Conservation (phyloP, 2,329 filamentous ascomycete species). For the Fusarium burgessii region DNA sequence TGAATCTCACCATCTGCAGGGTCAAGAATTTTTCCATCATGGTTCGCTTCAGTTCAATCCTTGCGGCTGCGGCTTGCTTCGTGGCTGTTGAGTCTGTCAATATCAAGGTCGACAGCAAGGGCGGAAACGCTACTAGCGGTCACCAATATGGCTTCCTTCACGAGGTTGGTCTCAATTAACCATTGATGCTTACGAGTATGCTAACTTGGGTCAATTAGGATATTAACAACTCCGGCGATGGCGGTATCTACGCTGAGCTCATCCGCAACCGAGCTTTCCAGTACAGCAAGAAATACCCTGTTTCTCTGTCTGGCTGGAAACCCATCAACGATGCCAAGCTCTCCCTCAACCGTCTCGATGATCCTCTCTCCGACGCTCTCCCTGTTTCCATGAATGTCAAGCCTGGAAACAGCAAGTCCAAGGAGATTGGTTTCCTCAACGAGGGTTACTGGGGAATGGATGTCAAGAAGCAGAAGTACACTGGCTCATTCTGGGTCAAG, state of each 20-base stretch:
- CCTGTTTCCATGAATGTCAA: slow-evolving; percentile 63
- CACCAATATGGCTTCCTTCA: slow-evolving; percentile 61
- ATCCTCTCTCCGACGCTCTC: slow-evolving; percentile 65
- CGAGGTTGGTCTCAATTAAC: slow-evolving; percentile 49
- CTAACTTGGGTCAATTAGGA: slow-evolving; percentile 54
- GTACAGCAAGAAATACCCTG: slow-evolving; percentile 56
- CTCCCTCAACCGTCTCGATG: slow-evolving; percentile 59
- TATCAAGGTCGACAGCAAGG: slow-evolving; percentile 53
- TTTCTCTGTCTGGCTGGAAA: slow-evolving; percentile 60
- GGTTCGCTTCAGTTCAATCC: slow-evolving; percentile 36
- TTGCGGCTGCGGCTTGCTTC: slow-evolving; percentile 31
- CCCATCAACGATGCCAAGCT: slow-evolving; percentile 58
- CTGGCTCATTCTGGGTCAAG: slow-evolving; percentile 65
- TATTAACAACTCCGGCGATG: slow-evolving; percentile 77
- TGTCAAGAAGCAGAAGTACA: slow-evolving; percentile 61
- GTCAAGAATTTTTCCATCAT: slow-evolving; percentile 15
- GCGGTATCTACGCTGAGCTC: slow-evolving; percentile 78
- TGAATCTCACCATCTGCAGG: background rate
- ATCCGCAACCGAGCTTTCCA: slow-evolving; percentile 80
- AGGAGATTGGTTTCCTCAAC: slow-evolving; percentile 61
- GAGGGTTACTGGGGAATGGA: slow-evolving; percentile 70
- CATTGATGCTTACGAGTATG: accelerated
- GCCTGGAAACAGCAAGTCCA: slow-evolving; percentile 44
- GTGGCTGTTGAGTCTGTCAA: slow-evolving; percentile 47
- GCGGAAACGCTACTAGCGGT: slow-evolving; percentile 58